Conservation (phyloP, 352 stramenopile genomes). For the Pilasporangium apinafurcum region DNA sequence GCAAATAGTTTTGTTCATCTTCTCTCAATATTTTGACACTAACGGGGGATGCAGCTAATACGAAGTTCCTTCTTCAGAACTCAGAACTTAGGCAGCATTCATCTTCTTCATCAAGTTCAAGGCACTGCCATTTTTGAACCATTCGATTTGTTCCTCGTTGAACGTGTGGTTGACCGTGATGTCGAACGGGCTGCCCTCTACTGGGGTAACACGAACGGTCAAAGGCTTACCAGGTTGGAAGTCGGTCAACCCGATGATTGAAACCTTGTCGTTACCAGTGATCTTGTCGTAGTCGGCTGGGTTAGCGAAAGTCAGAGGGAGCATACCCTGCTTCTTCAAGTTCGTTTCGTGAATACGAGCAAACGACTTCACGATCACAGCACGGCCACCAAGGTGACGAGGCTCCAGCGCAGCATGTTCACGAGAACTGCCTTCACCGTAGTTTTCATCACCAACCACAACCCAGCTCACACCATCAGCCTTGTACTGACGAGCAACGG, state of each 20-base stretch:
- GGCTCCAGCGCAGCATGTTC: constrained; percentile 91
- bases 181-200: constrained; percentile 64
- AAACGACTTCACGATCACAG: constrained; percentile 92
- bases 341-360: constrained; percentile 94
- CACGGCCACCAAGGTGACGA: constrained; percentile 85
- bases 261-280: constrained; percentile 88
- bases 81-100: constrained; percentile 48
- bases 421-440: constrained; percentile 89
- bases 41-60: not conserved
- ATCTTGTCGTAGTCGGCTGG: constrained; percentile 91
- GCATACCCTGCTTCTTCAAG: constrained; percentile 95
- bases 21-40: not conserved
- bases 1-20: not conserved
- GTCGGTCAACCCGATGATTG: constrained; percentile 80
- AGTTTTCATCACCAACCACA: constrained; percentile 93
- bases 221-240: constrained; percentile 87
- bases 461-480: constrained; percentile 86
- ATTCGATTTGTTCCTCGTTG: constrained; percentile 93
- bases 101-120: constrained; percentile 94
- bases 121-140: constrained; percentile 92
- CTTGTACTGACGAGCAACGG: constrained; percentile 89
- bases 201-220: constrained; percentile 74
- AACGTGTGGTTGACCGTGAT: constrained; percentile 93
- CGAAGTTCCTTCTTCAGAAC: constrained; percentile 2
- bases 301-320: constrained; percentile 90